A percentile compares a stretch with the other conserved stretches of the same genome.
Evolutionary conservation across 306 rosid species (phyloP).

Genomic region (Citrullus colocynthis): DNA sequence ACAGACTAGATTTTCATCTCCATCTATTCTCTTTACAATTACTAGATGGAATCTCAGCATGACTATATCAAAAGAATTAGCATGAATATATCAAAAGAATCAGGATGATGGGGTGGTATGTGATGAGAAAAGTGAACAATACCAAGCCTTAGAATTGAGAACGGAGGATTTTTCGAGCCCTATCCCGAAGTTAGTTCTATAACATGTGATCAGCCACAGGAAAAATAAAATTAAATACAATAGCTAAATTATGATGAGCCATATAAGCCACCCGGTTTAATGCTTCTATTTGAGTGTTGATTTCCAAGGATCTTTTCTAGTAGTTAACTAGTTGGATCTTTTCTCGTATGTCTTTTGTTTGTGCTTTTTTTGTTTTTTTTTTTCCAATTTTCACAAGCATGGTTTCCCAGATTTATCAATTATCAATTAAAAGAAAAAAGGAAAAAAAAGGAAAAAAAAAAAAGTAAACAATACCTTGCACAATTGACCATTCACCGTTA

Average conservation of each 20-base stretch:
- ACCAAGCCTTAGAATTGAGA: neutral
- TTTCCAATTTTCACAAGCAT: too few relatives aligned
- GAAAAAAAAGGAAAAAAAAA: too few relatives aligned
- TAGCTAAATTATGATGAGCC: too few relatives aligned
- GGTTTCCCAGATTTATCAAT: neutral
- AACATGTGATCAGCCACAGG: too few relatives aligned
- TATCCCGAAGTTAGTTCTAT: too few relatives aligned
- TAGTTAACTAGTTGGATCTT: neutral
- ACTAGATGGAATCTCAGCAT: neutral
- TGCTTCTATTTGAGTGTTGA: neutral
- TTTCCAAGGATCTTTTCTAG: neutral
- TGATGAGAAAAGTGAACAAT: neutral
- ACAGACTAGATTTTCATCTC: neutral
- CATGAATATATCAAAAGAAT: neutral
- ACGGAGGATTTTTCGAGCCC: neutral
- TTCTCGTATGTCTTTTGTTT: too few relatives aligned
- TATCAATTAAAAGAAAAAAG: neutral
- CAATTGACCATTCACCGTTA: slow-evolving; percentile 86
- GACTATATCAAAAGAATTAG: neutral
- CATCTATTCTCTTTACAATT: neutral
- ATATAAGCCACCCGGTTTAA: neutral
- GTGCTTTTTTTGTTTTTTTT: too few relatives aligned
- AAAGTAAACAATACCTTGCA: slow-evolving; percentile 49
- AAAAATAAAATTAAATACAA: too few relatives aligned
- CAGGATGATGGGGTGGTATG: neutral